Conservation (phyloP, 495 filamentous ascomycete genomes). For the Penicillium coprophilum region DNA sequence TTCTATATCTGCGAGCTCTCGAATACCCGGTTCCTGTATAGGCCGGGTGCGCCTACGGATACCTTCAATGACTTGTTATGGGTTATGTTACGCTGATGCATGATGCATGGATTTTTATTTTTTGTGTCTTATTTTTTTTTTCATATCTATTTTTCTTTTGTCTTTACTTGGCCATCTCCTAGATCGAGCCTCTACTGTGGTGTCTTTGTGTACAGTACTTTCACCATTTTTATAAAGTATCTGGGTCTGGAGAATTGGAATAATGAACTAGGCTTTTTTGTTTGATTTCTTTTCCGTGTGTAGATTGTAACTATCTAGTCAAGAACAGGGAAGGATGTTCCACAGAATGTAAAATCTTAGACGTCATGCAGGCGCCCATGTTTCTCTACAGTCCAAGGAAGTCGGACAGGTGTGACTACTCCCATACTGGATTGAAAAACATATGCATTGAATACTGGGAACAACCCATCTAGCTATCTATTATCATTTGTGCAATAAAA, state of each 20-base stretch:
- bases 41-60: not conserved
- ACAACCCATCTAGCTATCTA: not conserved
- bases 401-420: constrained; percentile 5
- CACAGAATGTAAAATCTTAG: not conserved
- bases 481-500: constrained; percentile 6
- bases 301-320: not conserved
- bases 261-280: constrained; percentile 19
- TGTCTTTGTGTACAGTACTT: constrained; percentile 23
- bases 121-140: constrained; percentile 6
- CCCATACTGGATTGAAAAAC: not conserved
- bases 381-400: not conserved
- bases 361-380: not conserved
- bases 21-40: not conserved
- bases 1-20: constrained; percentile 7
- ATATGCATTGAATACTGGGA: not conserved
- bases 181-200: constrained; percentile 16
- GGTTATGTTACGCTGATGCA: constrained; percentile 19
- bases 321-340: too few species aligned
- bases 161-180: constrained; percentile 11
- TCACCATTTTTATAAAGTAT: constrained; percentile 15
- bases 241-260: constrained; percentile 20
- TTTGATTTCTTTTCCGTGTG: not conserved
- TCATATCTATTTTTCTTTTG: constrained; percentile 8
- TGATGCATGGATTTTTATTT: constrained; percentile 19
- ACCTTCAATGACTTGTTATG: constrained; percentile 8